Conservation (phyloP, 495 filamentous ascomycete species). For the Aspergillus incahuasiensis region DNA sequence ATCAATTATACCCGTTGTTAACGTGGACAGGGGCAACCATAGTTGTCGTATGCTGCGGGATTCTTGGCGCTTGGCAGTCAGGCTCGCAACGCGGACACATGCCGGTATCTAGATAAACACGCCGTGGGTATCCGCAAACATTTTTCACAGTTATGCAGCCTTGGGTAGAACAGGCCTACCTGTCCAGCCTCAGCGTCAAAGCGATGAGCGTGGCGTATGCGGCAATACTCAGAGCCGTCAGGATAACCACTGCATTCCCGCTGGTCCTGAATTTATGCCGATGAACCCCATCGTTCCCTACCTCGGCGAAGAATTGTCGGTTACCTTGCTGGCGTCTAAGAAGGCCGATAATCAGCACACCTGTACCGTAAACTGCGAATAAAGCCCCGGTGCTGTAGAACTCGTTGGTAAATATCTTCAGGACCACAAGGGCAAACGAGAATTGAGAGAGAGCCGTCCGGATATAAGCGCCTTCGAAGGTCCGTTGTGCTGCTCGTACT, state of each 20-base stretch:
- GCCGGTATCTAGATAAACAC: background rate
- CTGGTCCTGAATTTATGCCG: constrained; percentile 84
- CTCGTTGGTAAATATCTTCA: constrained; percentile 93
- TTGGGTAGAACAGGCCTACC: constrained; percentile 1
- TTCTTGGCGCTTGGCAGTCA: constrained; percentile 39
- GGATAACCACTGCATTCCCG: constrained; percentile 69
- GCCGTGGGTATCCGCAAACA: background rate
- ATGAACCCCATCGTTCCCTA: constrained; percentile 61
- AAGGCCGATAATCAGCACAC: constrained; percentile 72
- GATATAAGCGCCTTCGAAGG: constrained; percentile 95
- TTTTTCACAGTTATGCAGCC: background rate
- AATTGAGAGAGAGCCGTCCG: constrained; percentile 92
- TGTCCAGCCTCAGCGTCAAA: constrained; percentile 58
- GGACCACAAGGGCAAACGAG: constrained; percentile 86
- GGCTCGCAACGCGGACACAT: constrained; percentile 16
- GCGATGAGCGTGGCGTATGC: constrained; percentile 78
- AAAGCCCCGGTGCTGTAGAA: constrained; percentile 93
- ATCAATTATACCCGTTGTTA: background rate
- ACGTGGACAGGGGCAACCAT: background rate
- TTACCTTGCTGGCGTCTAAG: constrained; percentile 88
- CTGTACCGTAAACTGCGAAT: constrained; percentile 85
- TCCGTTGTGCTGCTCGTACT: constrained; percentile 88
- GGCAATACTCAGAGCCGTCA: constrained; percentile 75
- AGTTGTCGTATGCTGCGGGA: constrained; percentile 11
- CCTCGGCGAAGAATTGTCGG: constrained; percentile 81